Base-by-base conservation (phyloP, 2,329 filamentous ascomycete species). In the Colletotrichum cuscutae region DNA sequence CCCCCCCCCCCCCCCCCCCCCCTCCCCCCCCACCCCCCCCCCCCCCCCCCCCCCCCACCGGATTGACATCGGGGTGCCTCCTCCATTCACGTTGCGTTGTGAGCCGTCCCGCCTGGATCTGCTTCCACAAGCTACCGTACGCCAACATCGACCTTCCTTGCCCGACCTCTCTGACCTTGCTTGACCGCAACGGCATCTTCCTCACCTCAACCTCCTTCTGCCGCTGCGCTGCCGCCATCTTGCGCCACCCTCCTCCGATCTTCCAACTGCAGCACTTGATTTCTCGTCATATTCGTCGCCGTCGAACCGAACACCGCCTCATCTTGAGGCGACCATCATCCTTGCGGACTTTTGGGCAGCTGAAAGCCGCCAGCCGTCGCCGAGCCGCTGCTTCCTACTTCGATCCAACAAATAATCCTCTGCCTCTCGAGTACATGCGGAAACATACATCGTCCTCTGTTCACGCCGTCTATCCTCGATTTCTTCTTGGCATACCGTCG, bases 31-130 rank as follows among this genome's bases (percentile, higher is more conserved):
- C 68, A 71, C 63, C 56, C n/a, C 24, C 24, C 68, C 68, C 57
- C 68, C 63, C 68, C 49, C 56, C 62, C 68, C 49, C 49, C 62
- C 68, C 30, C 64, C 64, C 63, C 68, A 71, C 63, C 56, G 56
- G 63, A 71, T 71, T 71, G 68, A 46, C 12, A 37, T 67, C 56
- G 42, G 54, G 49, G 68, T 35, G 28, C 26, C 60, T 54, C 30
- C 42, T 53, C 61, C 61, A 64, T 64, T 52, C 61, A 54, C 46
- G 35, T 64, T 57, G 12, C 24, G 26, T 26, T 54, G 52, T 49
- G 42, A 49, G 42, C 42, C 42, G 42, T 49, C 42, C 42, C 19
- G 42, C 42, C 42, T 49, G 19, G 42, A 49, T 49, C 42, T 49
- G 19, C 42, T 49, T 49, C 42, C 42, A 49, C 42, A 49, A 49